Evolutionary conservation across 345 rosid species (phyloP).

Genomic region (Citrus medica): DNA sequence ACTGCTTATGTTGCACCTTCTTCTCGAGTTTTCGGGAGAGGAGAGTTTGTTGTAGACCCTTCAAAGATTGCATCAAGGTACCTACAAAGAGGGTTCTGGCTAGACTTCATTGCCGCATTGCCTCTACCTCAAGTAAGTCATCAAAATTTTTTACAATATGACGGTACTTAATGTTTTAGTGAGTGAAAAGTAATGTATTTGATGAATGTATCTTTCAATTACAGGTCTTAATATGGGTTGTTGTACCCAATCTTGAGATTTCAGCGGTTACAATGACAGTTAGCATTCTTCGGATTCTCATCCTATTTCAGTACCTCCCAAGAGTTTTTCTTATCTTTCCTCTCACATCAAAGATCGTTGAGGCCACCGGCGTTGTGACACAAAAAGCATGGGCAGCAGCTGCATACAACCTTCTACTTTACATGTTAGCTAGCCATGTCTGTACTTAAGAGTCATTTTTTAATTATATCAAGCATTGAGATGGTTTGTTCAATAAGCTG

Average conservation of each 20-base stretch:
- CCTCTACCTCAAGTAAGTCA: constrained; percentile 18
- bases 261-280: constrained; percentile 10
- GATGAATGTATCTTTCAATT: not conserved
- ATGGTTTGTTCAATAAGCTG: not conserved
- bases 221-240: constrained; percentile 27
- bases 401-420: constrained; percentile 33
- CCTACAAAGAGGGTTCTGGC: not conserved
- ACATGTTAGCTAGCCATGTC: constrained; percentile 38
- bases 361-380: constrained; percentile 27
- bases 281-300: constrained; percentile 14
- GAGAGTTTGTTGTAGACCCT: not conserved
- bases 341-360: constrained; percentile 22
- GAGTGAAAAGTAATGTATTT: not conserved
- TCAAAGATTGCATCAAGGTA: constrained; percentile 11
- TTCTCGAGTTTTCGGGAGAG: not conserved
- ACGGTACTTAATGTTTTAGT: not conserved
- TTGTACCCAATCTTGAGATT: constrained; percentile 18
- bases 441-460: not conserved
- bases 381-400: constrained; percentile 41
- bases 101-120: constrained; percentile 12
- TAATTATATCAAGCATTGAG: not conserved
- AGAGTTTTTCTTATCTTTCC: constrained; percentile 26
- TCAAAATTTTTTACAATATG: not conserved
- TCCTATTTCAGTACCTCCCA: constrained; percentile 29
- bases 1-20: constrained; percentile 16